These are phyloP conservation scores for Lipomyces mesembrius DNA, from an alignment of 805 yeast genomes.

Conservation along the genomic window DNA sequence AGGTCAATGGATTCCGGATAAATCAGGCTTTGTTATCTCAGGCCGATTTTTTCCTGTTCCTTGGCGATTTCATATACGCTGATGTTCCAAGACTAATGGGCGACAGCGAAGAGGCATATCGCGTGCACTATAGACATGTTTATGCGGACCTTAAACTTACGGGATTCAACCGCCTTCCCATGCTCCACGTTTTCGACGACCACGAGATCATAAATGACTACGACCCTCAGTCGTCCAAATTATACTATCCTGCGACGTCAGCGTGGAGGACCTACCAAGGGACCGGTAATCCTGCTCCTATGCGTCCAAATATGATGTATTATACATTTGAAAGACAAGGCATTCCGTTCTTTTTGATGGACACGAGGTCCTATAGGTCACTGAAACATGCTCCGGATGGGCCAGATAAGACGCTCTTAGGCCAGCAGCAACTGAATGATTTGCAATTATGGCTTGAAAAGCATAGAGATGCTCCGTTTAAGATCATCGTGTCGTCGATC, in stretches of 20 bases:
- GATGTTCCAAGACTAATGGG: constrained; percentile 39
- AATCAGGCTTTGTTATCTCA: constrained; percentile 9
- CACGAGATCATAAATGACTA: constrained; percentile 40
- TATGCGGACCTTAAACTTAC: constrained; percentile 26
- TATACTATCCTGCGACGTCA: constrained; percentile 32
- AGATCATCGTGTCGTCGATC: constrained; percentile 38
- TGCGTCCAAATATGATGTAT: constrained; percentile 29
- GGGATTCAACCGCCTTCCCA: constrained; percentile 31
- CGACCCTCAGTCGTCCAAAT: constrained; percentile 17
- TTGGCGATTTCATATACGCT: constrained; percentile 41
- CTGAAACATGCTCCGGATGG: constrained; percentile 31
- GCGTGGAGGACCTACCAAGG: constrained; percentile 37
- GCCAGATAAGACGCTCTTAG: constrained; percentile 39
- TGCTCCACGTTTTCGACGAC: constrained; percentile 39
- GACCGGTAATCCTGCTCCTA: constrained; percentile 37
- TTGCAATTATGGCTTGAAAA: constrained; percentile 34
- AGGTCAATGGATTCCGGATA: constrained; percentile 31
- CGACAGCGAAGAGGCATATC: constrained; percentile 26
- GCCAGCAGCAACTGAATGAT: constrained; percentile 34
- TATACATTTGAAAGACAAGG: constrained; percentile 38
- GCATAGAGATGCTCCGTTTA: constrained; percentile 33
- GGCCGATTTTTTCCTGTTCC: constrained; percentile 36
- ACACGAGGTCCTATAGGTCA: constrained; percentile 38
- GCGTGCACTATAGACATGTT: constrained; percentile 37
- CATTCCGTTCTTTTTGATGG: constrained; percentile 38